Evolutionary conservation across 1,139 yeast genomes (phyloP), one percentile per base, ranked within the genome.

Genomic region (Saccharomyces hybrid): DNA sequence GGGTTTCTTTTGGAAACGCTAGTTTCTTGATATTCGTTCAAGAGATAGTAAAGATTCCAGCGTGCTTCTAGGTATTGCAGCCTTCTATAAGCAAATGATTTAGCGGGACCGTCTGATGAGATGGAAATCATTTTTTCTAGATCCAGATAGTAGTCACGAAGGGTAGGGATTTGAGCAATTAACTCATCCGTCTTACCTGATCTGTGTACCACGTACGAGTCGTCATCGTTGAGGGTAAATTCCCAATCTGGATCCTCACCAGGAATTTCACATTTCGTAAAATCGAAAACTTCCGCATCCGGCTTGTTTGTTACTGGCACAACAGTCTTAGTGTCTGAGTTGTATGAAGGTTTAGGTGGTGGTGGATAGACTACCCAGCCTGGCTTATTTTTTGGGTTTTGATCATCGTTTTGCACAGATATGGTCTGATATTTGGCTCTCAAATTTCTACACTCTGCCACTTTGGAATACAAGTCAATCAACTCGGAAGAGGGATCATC

Each of bases 31-130:
- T 88, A 91, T 67, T 93, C 98, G 68, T 93, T 91, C 61, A 91
- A 76, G 60, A 95, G 73, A 58, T 83, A 81, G 73, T 93, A 93
- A 72, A 95, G 73, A 69, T 93, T 89, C 98, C 98, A 95, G 69
- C 91, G 88, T 28, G 98, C 97, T 70, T 95, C 99, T 55, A 95
- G 77, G 68, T 90, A 93, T 72, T 91, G 96, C 62, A 95, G 75
- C 65, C 99, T 81, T 69, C 95, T 84, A 71, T 89, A 95, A 0
- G 99, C 97, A 77, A 93, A 95, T 9, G 97, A 88, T 71, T 95
- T 95, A n/a, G 95, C 81, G 3, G 99, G 99, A 0, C 99, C 99
- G 70, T 91, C 97, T 3, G 95, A 84, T 3, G 96, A 86, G 54
- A 89, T 79, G 25, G 78, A 73, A 29, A 81, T 80, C 60, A 93